These are phyloP conservation scores for Colletotrichum spinosum DNA, from an alignment of 2,329 filamentous ascomycete species.

Conservation along the genomic window DNA sequence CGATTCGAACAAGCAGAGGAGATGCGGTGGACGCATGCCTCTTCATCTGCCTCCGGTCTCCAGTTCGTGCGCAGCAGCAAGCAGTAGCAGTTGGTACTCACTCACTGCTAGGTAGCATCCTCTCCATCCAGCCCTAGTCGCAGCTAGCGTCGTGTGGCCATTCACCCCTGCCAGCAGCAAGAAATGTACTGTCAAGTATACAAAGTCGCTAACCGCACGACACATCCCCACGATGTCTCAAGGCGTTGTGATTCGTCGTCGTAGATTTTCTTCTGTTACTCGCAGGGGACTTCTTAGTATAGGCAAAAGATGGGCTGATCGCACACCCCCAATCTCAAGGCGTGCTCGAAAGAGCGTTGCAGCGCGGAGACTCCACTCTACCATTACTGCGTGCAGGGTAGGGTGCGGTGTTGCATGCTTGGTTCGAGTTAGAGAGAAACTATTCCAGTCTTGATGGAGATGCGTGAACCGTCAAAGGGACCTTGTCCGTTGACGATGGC, in stretches of 20 bases:
- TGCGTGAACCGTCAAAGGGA: constrained; percentile 3
- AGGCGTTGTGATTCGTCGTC: constrained; percentile 25
- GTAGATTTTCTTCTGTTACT: constrained; percentile 25
- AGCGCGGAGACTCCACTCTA: constrained; percentile 25
- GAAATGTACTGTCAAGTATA: constrained; percentile 28
- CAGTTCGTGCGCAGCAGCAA: background rate
- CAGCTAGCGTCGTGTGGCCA: constrained; percentile 29
- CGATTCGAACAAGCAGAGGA: constrained; percentile 4
- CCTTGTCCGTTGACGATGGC: constrained; percentile 13
- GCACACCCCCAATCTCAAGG: constrained; percentile 24
- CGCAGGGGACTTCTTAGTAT: constrained; percentile 13
- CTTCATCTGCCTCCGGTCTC: constrained; percentile 11
- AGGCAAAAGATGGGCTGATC: constrained; percentile 26
- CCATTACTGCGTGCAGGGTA: background rate
- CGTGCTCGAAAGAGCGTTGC: constrained; percentile 27
- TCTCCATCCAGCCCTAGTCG: constrained; percentile 32
- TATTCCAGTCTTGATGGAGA: background rate
- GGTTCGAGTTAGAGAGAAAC: constrained; percentile 9
- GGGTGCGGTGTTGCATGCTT: background rate
- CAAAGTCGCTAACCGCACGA: constrained; percentile 16
- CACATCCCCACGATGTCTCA: constrained; percentile 18
- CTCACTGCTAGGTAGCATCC: background rate
- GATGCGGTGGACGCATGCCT: constrained; percentile 12
- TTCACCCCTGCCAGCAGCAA: constrained; percentile 13
- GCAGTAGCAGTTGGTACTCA: too few relatives aligned